Conservation (phyloP, 495 filamentous ascomycete genomes). For the Trichoderma orchidacearum region DNA sequence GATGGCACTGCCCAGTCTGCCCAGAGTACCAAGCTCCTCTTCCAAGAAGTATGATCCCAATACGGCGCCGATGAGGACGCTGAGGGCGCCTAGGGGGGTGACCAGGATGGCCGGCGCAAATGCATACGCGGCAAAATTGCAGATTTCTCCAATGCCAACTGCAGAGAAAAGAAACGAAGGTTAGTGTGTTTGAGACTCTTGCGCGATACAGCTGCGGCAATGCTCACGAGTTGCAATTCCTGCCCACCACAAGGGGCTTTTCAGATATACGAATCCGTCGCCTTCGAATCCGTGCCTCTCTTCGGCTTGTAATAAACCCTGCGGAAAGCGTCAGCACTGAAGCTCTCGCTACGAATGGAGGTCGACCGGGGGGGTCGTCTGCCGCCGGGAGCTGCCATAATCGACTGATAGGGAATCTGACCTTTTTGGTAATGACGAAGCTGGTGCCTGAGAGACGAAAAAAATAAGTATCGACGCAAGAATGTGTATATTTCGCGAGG, state of each 20-base stretch:
- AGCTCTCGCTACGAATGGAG: neutral
- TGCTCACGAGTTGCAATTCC: constrained; percentile 74
- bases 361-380: neutral
- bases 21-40: constrained; percentile 75
- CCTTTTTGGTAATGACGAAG: constrained; percentile 91
- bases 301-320: constrained; percentile 84
- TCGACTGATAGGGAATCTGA: constrained; percentile 15
- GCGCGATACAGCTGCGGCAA: neutral
- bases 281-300: constrained; percentile 91
- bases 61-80: constrained; percentile 89
- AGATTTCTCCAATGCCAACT: constrained; percentile 79
- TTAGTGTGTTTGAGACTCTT: constrained; percentile 9
- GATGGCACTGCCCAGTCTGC: constrained; percentile 89
- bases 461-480: constrained; percentile 10
- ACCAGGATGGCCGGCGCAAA: constrained; percentile 97
- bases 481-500: neutral
- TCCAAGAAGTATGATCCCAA: constrained; percentile 88
- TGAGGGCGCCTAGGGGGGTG: constrained; percentile 83
- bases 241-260: constrained; percentile 88
- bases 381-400: neutral
- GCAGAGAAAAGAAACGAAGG: constrained; percentile 1
- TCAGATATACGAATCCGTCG: constrained; percentile 87
- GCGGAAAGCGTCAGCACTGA: constrained; percentile 6
- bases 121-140: constrained; percentile 95
- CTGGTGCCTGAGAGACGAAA: constrained; percentile 51